Evolutionary conservation across 129 eudicot species (phyloP), one percentile per base, ranked within the genome.

Genomic region (Pseudognaphalium luteoalbum): DNA sequence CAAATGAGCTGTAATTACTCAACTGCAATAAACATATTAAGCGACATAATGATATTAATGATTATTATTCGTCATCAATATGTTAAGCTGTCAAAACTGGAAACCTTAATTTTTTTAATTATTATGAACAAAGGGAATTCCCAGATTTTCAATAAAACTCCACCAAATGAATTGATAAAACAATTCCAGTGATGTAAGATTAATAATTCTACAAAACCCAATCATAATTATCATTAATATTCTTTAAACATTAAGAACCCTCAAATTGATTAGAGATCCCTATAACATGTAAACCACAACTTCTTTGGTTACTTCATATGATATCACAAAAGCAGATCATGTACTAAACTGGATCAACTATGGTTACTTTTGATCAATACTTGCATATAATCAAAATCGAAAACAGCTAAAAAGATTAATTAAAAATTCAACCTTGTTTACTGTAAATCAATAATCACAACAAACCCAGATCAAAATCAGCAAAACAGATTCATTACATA

Each of bases 1-100:
- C 96, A 73, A 89, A 89, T 22, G 94, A 88, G 79, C 85, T 81
- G 67, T 83, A 88, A 57, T 86, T 86, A 78, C 86, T 82, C 81
- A 88, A 81, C 94, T 88, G 94, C 85, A 86, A 76, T 54, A 30
- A 75, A 68, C 60, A 80, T 28, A 79, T 33, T 8, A 9, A 22
- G 72, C 39, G 11, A 22, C 14, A 25, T 12, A 6, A 34, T 25
- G 10, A 71, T 32, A 63, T 34, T 12, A 37, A 37, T 59, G 37
- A 44, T 50, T 47, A 63, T 44, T 8, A 20, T 7, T 7, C 12
- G 57, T 42, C 58, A 68, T 64, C 57, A 41, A 42, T 10, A 42
- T 68, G 32, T 68, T 68, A 42, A 42, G 57, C 59, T 68, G 4
- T 22, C 33, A 3, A 63, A 63, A 63, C 37, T 6, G 37, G 19